These are phyloP conservation scores for Trichophyton verrucosum DNA, from an alignment of 2,329 filamentous ascomycete genomes.

Conservation along the genomic window DNA sequence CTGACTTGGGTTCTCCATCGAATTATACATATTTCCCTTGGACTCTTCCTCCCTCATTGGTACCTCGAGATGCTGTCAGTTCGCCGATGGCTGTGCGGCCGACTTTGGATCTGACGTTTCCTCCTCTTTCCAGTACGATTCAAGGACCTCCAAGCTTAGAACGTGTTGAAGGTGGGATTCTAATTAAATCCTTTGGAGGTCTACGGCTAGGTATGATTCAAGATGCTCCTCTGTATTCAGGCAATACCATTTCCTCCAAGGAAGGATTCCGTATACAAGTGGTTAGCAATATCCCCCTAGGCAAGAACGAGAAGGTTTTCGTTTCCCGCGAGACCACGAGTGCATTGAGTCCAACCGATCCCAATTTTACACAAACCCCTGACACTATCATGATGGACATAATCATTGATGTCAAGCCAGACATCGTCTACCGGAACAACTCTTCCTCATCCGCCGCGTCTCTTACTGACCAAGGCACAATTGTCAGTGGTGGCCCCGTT, in stretches of 20 bases:
- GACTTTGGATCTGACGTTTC: constrained; percentile 59
- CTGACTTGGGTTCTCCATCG: constrained; percentile 47
- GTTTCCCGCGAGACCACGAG: constrained; percentile 65
- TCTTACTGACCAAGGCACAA: constrained; percentile 14
- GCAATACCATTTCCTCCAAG: constrained; percentile 10
- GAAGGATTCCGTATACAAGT: constrained; percentile 52
- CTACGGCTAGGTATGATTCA: constrained; percentile 42
- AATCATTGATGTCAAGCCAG: constrained; percentile 44
- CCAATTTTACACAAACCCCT: constrained; percentile 67
- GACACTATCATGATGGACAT: constrained; percentile 64
- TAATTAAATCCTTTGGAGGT: constrained; percentile 50
- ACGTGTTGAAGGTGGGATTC: constrained; percentile 46
- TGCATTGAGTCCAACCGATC: constrained; percentile 53
- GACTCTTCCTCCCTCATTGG: constrained; percentile 66
- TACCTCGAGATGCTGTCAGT: constrained; percentile 68
- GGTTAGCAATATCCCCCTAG: constrained; percentile 67
- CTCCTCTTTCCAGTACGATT: constrained; percentile 37
- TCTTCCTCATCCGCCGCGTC: constrained; percentile 17
- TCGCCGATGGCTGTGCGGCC: constrained; percentile 56
- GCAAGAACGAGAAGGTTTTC: constrained; percentile 76
- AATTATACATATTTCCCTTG: constrained; percentile 87
- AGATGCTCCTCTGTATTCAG: constrained; percentile 27
- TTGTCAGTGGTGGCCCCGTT: constrained; percentile 15
- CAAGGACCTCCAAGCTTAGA: constrained; percentile 40
- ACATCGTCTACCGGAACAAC: constrained; percentile 13